Conservation (phyloP, 176 grass and related monocot genomes). For the Aegilops umbellulata region DNA sequence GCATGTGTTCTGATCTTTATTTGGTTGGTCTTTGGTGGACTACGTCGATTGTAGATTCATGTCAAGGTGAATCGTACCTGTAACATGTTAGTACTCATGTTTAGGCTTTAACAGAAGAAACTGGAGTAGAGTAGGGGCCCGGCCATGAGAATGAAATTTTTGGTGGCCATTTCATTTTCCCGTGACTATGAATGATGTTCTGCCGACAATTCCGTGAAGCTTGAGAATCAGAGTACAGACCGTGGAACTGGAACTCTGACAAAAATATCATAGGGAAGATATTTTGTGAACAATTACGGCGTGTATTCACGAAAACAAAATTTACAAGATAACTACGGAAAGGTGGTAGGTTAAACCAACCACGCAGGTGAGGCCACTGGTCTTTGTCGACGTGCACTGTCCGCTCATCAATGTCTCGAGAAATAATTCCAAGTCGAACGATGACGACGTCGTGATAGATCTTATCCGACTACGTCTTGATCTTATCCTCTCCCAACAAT, state of each 20-base stretch:
- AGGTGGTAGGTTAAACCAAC: conserved; percentile 17
- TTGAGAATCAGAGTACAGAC: neutral
- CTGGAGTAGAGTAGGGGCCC: neutral
- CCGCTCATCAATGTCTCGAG: neutral
- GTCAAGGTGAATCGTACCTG: neutral
- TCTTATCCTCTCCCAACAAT: conserved; percentile 29
- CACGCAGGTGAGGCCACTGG: neutral
- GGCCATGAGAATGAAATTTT: neutral
- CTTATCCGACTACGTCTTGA: conserved; percentile 32
- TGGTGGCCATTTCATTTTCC: neutral
- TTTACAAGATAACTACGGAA: neutral
- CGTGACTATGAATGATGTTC: neutral
- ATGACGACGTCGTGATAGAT: neutral
- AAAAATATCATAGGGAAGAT: neutral
- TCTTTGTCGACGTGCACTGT: conserved; percentile 5
- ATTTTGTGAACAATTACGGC: neutral
- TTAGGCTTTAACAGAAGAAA: no score
- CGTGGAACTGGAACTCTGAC: neutral
- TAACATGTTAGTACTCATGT: no score
- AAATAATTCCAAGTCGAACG: neutral
- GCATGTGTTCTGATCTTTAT: conserved; percentile 18
- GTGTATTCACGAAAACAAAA: neutral
- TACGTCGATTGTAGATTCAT: neutral
- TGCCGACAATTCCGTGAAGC: neutral
- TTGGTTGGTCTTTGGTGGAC: neutral